Conservation (phyloP, 2,329 filamentous ascomycete genomes). For the Colletotrichum trifolii region DNA sequence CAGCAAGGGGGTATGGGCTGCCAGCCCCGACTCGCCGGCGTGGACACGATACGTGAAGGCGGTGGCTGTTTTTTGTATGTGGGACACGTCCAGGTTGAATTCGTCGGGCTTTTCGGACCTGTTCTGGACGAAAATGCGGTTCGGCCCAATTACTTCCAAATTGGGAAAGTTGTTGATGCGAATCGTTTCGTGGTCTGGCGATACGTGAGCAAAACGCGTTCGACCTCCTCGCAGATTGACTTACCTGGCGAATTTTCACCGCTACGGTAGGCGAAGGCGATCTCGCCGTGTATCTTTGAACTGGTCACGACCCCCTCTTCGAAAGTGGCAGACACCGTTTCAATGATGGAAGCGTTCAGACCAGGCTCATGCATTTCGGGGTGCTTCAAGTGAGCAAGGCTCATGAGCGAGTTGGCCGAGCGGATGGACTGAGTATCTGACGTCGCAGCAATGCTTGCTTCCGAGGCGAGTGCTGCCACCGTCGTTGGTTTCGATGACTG, state of each 20-base stretch:
- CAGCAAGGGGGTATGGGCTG: conserved; percentile 75
- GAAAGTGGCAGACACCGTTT: conserved; percentile 89
- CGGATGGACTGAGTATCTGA: conserved; percentile 94
- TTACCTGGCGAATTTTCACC: conserved; percentile 52
- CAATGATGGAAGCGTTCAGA: conserved; percentile 88
- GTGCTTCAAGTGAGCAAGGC: conserved; percentile 77
- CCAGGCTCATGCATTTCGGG: conserved; percentile 84
- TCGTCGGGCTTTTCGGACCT: conserved; percentile 76
- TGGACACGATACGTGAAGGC: conserved; percentile 95
- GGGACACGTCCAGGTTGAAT: conserved; percentile 79
- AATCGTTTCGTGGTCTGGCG: conserved; percentile 71
- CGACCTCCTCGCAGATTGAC: conserved; percentile 40
- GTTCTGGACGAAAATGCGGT: conserved; percentile 88
- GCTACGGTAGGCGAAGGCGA: conserved; percentile 86
- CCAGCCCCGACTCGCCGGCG: conserved; percentile 65
- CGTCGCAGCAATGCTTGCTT: conserved; percentile 65
- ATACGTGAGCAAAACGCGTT: conserved; percentile 6
- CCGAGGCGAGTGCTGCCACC: conserved; percentile 69
- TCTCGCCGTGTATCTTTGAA: conserved; percentile 84
- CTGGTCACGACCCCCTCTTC: conserved; percentile 77
- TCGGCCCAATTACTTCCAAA: conserved; percentile 94
- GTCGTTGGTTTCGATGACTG: conserved; percentile 56
- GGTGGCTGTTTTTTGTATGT: conserved; percentile 78
- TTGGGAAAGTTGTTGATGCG: conserved; percentile 87
- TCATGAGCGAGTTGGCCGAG: conserved; percentile 83